These are phyloP conservation scores for Metroxylon sagu DNA, from an alignment of 176 grass and related monocot species.

Conservation along the genomic window DNA sequence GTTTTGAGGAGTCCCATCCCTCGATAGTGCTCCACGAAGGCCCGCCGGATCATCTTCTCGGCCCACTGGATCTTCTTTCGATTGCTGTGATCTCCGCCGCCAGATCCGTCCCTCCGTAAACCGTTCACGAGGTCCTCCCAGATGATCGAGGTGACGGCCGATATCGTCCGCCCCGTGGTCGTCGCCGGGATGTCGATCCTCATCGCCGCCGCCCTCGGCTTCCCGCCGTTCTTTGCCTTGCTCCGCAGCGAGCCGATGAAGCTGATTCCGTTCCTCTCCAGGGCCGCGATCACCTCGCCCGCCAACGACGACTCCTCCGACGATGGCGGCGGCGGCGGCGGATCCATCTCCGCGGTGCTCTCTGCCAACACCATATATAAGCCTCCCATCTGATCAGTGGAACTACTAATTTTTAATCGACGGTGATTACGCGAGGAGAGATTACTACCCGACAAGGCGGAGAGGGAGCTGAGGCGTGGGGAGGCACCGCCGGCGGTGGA, in stretches of 20 bases:
- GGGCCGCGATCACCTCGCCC: constrained; percentile 27
- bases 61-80: constrained; percentile 35
- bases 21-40: constrained; percentile 35
- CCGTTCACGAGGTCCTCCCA: constrained; percentile 38
- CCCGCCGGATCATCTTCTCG: constrained; percentile 37
- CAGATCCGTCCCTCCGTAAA: constrained; percentile 10
- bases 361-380: neutral
- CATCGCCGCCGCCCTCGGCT: constrained; percentile 22
- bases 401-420: no score
- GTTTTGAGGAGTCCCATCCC: constrained; percentile 27
- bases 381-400: no score
- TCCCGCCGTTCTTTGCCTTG: constrained; percentile 20
- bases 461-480: neutral
- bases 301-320: constrained; percentile 4
- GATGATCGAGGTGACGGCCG: constrained; percentile 22
- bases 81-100: constrained; percentile 21
- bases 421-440: no score
- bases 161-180: constrained; percentile 22
- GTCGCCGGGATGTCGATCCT: constrained; percentile 38
- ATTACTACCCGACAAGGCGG: constrained; percentile 8
- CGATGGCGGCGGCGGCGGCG: neutral
- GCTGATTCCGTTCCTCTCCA: constrained; percentile 35
- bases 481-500: neutral
- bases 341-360: constrained; percentile 8
- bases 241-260: constrained; percentile 2